Base-by-base conservation (phyloP, 768 basidiomycete genomes). In the Naganishia onofrii region DNA sequence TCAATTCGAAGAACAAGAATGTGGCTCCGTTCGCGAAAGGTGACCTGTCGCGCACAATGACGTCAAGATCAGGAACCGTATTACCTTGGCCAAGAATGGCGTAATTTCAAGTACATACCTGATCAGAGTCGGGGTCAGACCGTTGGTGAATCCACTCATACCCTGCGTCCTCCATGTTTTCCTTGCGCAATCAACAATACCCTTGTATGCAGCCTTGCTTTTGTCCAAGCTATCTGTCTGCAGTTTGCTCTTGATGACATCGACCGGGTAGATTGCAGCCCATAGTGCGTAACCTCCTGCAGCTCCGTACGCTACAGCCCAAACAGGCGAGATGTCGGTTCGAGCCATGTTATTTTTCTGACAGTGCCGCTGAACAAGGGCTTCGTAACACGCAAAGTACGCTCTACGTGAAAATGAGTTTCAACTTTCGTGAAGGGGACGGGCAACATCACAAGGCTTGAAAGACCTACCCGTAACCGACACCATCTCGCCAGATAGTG, bases 1-100 rank as follows among this genome's bases (percentile, higher is more conserved):
- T 92, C 82, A 97, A 85, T 84, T 98, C 95, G 76, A 93, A 97
- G 0, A 92, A 93, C 68, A 95, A 86, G 85, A 97, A 98, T 0
- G 95, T 98, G 0, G 92, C 92, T 23, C 93, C 95, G 75, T 97
- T 98, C 13, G 94, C 94, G 28, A 56, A 69, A 5, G 68, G 68
- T 29, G 68, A 69, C 53, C 65, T 66, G 19, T 57, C 13, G 8
- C 26, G 15, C 4, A 23, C 10, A 3, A 28, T 3, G n/a, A 7
- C 4, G 34, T 63, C 36, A 38, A 17, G 15, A 63, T 13, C n/a
- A 26, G 15, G 32, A 23, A 9, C 28, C 13, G 13, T 34, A 23
- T 26, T n/a, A n/a, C 9, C 4, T 34, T 36, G 29, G 6, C 32
- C 23, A 19, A 48, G 13, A 23, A 65, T 8, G 26, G 21, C 28